Evolutionary conservation across 208 protist species (phyloP), one percentile per base, ranked within the genome.

Genomic region (Leishmania tarentolae): DNA sequence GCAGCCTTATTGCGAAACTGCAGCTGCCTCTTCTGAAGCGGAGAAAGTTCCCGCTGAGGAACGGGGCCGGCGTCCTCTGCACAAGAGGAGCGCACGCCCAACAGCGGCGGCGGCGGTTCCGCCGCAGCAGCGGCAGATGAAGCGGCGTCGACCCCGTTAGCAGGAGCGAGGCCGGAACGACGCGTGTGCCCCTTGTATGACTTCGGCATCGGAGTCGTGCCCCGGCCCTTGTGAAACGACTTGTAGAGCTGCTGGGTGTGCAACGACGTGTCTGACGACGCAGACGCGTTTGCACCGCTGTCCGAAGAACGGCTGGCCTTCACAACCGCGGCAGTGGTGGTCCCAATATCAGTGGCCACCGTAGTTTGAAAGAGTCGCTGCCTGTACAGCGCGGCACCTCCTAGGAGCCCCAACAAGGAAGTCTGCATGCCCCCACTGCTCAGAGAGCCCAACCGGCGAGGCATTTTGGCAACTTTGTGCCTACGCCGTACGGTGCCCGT

Each of bases 21-120:
- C 56, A 98, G 82, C 84, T 96, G 93, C 1, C 94, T 86, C 53
- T 89, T 88, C 85, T 98, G 94, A 70, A 98, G 92, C 13, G 93
- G 88, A 0, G 94, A 90, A 59, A 98, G 88, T 3, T 70, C 52
- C 9, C 93, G 89, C 75, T 86, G 85, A 28, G 91, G 86, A 28
- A 96, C 92, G 9, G 89, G 85, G 3, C 93, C 93, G 4, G 75
- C 79, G 21, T 97, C 94, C 81, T 95, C 90, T 44, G 88, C 78
- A 75, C 94, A 97, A n/a, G 90, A 94, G 28, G 93, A 96, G 28
- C 91, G 91, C 28, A 89, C 52, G 5, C 82, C 82, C 35, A 86
- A 72, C n/a, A 84, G 79, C 40, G 80, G 75, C 13, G 79, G 21
- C 17, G 78, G 46, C 0, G 73, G 15, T 2, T 78, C 65, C 24